Evolutionary conservation across 768 basidiomycete genomes (phyloP).

Genomic region (Hypholoma fasciculare): DNA sequence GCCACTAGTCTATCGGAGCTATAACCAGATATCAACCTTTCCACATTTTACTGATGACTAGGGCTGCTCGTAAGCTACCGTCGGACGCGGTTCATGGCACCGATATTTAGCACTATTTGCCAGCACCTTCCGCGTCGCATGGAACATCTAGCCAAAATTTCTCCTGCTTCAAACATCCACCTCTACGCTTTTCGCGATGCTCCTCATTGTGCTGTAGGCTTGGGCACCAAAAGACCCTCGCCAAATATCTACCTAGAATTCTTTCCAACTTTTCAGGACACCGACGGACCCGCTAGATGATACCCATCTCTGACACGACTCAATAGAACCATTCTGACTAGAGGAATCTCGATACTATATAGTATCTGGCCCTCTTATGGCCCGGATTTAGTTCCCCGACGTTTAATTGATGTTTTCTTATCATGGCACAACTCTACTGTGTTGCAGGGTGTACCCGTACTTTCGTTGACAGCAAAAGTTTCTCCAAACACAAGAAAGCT

Average conservation of each 20-base stretch:
- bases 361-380: no score
- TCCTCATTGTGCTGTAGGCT: conserved; percentile 53
- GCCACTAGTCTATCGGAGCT: conserved; percentile 16
- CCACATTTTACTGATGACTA: no score
- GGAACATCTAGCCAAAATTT: conserved; percentile 2
- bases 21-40: no score
- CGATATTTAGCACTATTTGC: conserved; percentile 14
- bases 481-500: not conserved
- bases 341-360: not conserved
- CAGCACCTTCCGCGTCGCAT: conserved; percentile 14
- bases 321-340: not conserved
- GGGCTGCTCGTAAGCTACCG: no score
- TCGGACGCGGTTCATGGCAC: no score
- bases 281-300: conserved; percentile 11
- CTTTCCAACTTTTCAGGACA: conserved; percentile 20
- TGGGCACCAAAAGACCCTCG: conserved; percentile 40
- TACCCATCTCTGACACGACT: conserved; percentile 3
- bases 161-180: conserved; percentile 4
- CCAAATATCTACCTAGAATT: conserved; percentile 20
- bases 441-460: not conserved
- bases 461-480: not conserved
- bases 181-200: conserved; percentile 36
- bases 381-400: no score
- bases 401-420: not conserved
- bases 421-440: not conserved